phyloP scores from a whole-genome alignment of 768 basidiomycete genomes.

The Podaxis carcinomalis region DNA sequence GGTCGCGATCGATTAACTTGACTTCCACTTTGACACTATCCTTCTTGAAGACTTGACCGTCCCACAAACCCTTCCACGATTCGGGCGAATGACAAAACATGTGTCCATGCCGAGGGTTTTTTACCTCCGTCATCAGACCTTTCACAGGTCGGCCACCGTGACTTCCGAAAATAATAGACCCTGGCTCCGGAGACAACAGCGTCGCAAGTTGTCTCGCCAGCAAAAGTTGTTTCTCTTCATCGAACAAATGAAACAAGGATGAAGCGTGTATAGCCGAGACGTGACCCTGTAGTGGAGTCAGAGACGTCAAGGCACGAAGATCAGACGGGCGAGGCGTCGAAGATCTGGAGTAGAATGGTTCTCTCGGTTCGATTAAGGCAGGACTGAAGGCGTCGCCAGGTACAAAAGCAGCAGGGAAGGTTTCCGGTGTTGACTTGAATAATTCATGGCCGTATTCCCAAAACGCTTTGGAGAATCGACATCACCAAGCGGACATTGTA shows the following conservation, averaged over 20 bases:
- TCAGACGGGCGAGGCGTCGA: background rate
- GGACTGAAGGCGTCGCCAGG: conserved; percentile 52
- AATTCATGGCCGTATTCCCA: conserved; percentile 62
- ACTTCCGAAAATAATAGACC: conserved; percentile 30
- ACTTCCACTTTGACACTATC: conserved; percentile 9
- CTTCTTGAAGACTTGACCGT: conserved; percentile 13
- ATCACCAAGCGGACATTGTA: background rate
- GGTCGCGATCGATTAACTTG: background rate
- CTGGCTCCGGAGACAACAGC: conserved; percentile 28
- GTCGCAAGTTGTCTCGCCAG: conserved; percentile 27
- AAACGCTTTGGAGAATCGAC: conserved; percentile 32
- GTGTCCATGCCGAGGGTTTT: background rate
- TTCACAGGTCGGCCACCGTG: conserved; percentile 30
- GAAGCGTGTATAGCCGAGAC: conserved; percentile 45
- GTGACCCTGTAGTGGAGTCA: conserved; percentile 34
- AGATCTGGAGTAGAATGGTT: conserved; percentile 16
- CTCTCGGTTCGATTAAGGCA: conserved; percentile 30
- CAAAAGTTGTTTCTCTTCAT: conserved; percentile 25
- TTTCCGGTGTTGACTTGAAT: conserved; percentile 46
- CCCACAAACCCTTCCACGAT: conserved; percentile 13
- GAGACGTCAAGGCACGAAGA: conserved; percentile 16
- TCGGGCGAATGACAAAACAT: conserved; percentile 15
- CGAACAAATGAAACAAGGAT: conserved; percentile 34
- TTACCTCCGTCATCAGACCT: conserved; percentile 10
- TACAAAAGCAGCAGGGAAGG: conserved; percentile 53